Evolutionary conservation across 768 basidiomycete genomes (phyloP), one percentile per base, ranked within the genome.

Genomic region (Lenzites betulinus): DNA sequence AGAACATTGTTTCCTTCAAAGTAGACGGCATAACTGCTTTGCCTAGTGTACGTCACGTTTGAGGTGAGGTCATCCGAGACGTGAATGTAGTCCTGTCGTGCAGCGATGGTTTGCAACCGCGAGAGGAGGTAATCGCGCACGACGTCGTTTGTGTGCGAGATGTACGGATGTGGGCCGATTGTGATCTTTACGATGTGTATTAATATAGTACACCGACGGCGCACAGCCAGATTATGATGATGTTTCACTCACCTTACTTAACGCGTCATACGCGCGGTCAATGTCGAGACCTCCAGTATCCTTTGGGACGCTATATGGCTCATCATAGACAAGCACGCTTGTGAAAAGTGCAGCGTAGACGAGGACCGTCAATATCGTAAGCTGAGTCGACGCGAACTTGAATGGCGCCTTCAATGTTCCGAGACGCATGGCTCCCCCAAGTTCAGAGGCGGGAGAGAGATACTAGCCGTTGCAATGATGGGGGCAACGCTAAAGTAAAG

Each of bases 71-170:
- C 87, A 53, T 84, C 77, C 15, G 78, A 73, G 13, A 88, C 68
- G 43, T 83, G 76, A 3, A 88, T 78, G 60, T 83, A 77, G 0
- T 74, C 67, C 42, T 80, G 72, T 20, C 65, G 69, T 13, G 72
- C 73, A 30, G 82, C 78, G 25, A 88, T 75, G 3, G 76, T 71
- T 39, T 72, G 64, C 15, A 93, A 68, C 2, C 88, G 82, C 3
- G 76, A 68, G 26, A 89, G 74, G 33, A 94, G 73, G 69, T 86
- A 87, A 0, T 72, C 68, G 51, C 82, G 84, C 25, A 92, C 87
- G 26, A 78, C 66, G 64, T 90, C 87, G 67, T 93, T 94, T 18
- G 84, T 81, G 73, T 86, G 89, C 1, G 90, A 90, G 67, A 89
- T 86, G 74, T 85, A 91, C 0, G 92, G 85, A 71, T 90, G 92